A percentile compares a stretch with the other conserved stretches of the same genome.
phyloP scores from a whole-genome alignment of 768 basidiomycete genomes.

The Tephrocybe rancida region DNA sequence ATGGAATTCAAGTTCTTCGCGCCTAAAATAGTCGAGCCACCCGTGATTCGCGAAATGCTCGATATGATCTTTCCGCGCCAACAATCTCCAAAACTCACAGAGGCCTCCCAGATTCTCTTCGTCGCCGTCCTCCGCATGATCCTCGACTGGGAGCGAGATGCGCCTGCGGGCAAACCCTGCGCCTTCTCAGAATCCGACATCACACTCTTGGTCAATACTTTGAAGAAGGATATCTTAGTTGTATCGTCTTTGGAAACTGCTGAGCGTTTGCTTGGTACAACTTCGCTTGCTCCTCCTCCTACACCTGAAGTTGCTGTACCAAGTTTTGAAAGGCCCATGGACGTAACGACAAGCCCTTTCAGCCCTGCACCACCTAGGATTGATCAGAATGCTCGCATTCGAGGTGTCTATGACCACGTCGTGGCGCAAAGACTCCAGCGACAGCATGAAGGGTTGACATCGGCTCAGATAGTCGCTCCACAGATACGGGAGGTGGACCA shows the following conservation, averaged over 20 bases:
- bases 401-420: too few species aligned
- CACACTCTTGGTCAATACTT: background rate
- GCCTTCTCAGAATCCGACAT: constrained; percentile 6
- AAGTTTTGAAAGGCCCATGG: too few species aligned
- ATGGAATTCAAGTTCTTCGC: constrained; percentile 4
- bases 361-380: too few species aligned
- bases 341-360: too few species aligned
- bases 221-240: background rate
- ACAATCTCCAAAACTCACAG: background rate
- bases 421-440: too few species aligned
- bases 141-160: constrained; percentile 5
- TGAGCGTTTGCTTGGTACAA: background rate
- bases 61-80: background rate
- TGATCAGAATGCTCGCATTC: too few species aligned
- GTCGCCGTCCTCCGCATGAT: constrained; percentile 1
- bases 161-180: background rate
- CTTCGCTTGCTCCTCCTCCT: background rate
- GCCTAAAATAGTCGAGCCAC: background rate
- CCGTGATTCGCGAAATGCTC: constrained; percentile 1
- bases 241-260: constrained; percentile 1
- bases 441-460: too few species aligned
- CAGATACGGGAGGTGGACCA: too few species aligned
- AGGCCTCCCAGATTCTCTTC: background rate
- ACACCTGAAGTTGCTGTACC: background rate
- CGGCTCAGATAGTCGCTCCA: too few species aligned